These are phyloP conservation scores for Polytrichum commune DNA, from an alignment of 225 moss, liverwort and hornwort genomes.

Conservation along the genomic window DNA sequence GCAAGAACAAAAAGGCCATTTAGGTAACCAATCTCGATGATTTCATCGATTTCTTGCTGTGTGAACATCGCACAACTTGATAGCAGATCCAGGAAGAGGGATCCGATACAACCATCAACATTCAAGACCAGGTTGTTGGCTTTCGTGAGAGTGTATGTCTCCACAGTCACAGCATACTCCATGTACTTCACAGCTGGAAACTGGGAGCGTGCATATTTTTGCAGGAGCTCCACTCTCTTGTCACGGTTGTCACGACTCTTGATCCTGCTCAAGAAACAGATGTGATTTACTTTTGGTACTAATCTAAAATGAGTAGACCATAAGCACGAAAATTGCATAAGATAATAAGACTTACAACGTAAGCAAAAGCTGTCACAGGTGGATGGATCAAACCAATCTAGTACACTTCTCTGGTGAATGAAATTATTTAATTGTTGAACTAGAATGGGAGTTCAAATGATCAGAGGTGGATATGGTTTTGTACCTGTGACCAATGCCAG, in stretches of 20 bases:
- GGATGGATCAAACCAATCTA: too few species aligned
- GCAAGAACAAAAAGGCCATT: conserved; percentile 88
- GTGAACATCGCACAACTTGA: conserved; percentile 82
- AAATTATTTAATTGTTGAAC: too few species aligned
- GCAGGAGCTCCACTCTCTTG: conserved; percentile 88
- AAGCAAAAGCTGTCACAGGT: too few species aligned
- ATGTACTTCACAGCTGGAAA: conserved; percentile 86
- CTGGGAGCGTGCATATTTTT: conserved; percentile 74
- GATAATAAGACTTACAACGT: too few species aligned
- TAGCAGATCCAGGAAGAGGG: conserved; percentile 82
- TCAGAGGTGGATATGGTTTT: too few species aligned
- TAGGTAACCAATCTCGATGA: conserved; percentile 82
- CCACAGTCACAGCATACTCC: conserved; percentile 91
- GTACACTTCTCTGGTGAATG: too few species aligned
- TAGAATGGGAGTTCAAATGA: too few species aligned
- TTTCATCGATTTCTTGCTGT: conserved; percentile 75
- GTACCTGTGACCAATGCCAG: conserved; percentile 82
- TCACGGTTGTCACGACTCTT: conserved; percentile 91
- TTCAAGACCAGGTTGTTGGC: conserved; percentile 78
- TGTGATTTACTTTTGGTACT: not conserved
- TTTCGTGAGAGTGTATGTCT: conserved; percentile 81
- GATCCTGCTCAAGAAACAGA: conserved; percentile 39
- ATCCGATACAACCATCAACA: conserved; percentile 87
- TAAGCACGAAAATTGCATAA: not conserved
- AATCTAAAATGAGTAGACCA: not conserved